A percentile compares a stretch with the other conserved stretches of the same genome.
Evolutionary conservation across 2,329 filamentous ascomycete species (phyloP).

Genomic region (Colletotrichum truncatum): DNA sequence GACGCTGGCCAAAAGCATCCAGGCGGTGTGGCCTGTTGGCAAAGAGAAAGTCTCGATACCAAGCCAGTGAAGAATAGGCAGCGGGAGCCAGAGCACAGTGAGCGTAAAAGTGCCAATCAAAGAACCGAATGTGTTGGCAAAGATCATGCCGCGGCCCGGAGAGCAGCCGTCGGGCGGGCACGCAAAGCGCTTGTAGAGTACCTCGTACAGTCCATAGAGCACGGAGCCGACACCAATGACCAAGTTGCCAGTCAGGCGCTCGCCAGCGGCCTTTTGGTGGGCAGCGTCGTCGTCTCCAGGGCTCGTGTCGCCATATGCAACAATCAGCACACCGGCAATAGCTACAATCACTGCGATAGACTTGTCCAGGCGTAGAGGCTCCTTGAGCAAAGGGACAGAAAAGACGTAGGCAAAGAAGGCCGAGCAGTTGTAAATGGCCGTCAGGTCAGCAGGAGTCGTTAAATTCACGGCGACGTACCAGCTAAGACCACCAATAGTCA

Average conservation of each 20-base stretch:
- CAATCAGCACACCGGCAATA: conserved; percentile 89
- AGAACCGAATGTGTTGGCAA: conserved; percentile 91
- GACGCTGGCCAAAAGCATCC: conserved; percentile 83
- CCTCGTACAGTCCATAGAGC: conserved; percentile 96
- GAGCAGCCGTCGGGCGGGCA: conserved; percentile 91
- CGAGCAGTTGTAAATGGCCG: conserved; percentile 98
- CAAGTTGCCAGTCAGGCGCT: conserved; percentile 84
- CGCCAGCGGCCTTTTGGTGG: conserved; percentile 57
- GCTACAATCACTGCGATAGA: conserved; percentile 86
- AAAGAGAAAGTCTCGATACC: conserved; percentile 86
- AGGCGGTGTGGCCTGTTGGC: conserved; percentile 79
- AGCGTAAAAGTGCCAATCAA: conserved; percentile 90
- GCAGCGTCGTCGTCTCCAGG: conserved; percentile 56
- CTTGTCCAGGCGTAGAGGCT: conserved; percentile 86
- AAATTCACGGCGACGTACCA: conserved; percentile 97
- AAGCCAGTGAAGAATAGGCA: conserved; percentile 82
- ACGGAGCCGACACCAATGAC: conserved; percentile 92
- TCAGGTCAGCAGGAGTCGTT: conserved; percentile 92
- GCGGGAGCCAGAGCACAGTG: conserved; percentile 87
- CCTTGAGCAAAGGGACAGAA: conserved; percentile 87
- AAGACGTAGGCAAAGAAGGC: conserved; percentile 99
- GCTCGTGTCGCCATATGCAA: conserved; percentile 86
- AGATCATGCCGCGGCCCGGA: conserved; percentile 90
- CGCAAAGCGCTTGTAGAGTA: conserved; percentile 91
- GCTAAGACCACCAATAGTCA: conserved; percentile 90